Evolutionary conservation across 768 basidiomycete genomes (phyloP).

Genomic region (Pisolithus tinctorius): DNA sequence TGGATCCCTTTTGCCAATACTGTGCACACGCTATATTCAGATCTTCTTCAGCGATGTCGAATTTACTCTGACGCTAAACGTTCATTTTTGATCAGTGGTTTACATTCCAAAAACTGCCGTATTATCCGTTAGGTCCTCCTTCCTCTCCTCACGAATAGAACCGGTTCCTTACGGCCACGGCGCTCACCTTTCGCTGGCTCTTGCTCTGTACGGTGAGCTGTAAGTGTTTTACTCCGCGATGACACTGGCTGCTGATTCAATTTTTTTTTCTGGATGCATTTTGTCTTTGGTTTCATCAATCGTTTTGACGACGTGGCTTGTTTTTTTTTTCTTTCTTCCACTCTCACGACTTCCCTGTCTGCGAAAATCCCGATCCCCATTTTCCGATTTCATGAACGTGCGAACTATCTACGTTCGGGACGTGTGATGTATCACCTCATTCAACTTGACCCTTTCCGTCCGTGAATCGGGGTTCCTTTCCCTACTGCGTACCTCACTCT

Average conservation of each 20-base stretch:
- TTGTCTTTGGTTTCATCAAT: too few species aligned
- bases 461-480: conserved; percentile 20
- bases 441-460: conserved; percentile 7
- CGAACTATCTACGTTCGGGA: conserved; percentile 16
- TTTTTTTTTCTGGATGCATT: conserved; percentile 1
- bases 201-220: conserved; percentile 64
- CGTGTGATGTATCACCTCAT: conserved; percentile 8
- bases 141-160: conserved; percentile 38
- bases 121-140: conserved; percentile 54
- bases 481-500: neutral
- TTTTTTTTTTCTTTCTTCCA: neutral
- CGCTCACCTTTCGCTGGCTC: conserved; percentile 53
- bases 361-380: conserved; percentile 10
- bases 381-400: conserved; percentile 12
- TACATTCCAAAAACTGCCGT: conserved; percentile 57
- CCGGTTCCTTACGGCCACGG: conserved; percentile 46
- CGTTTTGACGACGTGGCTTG: neutral
- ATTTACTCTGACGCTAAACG: conserved; percentile 1
- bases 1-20: neutral
- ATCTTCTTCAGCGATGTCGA: neutral
- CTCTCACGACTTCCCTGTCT: neutral
- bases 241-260: neutral
- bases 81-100: conserved; percentile 40
- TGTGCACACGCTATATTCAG: neutral
- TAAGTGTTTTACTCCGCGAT: conserved; percentile 28